Base-by-base conservation (phyloP, 176 grass and related monocot species). In the Aechmea fasciata region DNA sequence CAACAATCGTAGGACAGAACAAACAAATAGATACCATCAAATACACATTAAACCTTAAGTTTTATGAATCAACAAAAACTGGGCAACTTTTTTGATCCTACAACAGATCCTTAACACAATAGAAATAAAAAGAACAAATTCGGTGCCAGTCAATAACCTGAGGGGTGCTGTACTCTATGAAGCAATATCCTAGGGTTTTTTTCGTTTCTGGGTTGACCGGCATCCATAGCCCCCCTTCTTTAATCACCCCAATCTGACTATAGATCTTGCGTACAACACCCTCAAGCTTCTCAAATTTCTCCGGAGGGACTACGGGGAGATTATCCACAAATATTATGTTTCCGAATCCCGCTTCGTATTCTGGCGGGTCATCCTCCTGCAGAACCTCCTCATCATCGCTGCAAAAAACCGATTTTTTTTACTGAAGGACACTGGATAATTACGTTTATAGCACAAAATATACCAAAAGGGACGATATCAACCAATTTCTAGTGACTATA, bases 201-300 rank as follows among this genome's bases (percentile, higher is more conserved):
- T 91, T 75, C 26, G 88, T 89, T 9, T 91, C 83, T 51, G 76
- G 73, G 67, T 91, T 76, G 24, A 91, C 67, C 2, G 92, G 92
- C 92, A 96, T 96, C 88, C 85, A 89, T 69, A 96, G 73, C 19
- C 92, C 88, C 19, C 71, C 86, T 76, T 96, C 92, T 76, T 82
- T 96, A 57, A 91, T 89, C 41, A 61, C 64, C 2, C 92, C 92
- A 72, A 83, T 89, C 69, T 91, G 92, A 54, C 83, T 78, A 52
- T 91, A 91, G 17, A 96, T 96, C 73, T 96, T 96, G 19, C 76
- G 85, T 18, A 91, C 41, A 0, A 96, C 85, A 57, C 83, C 87
- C 61, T 91, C 92, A 11, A 96, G 75, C 81, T 96, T 96, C 18
- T 90, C 85, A 78, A 86, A 96, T 63, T 96, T 96, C 54, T 89